Conservation (phyloP, 2,329 filamentous ascomycete species). For the Neurospora sp. region DNA sequence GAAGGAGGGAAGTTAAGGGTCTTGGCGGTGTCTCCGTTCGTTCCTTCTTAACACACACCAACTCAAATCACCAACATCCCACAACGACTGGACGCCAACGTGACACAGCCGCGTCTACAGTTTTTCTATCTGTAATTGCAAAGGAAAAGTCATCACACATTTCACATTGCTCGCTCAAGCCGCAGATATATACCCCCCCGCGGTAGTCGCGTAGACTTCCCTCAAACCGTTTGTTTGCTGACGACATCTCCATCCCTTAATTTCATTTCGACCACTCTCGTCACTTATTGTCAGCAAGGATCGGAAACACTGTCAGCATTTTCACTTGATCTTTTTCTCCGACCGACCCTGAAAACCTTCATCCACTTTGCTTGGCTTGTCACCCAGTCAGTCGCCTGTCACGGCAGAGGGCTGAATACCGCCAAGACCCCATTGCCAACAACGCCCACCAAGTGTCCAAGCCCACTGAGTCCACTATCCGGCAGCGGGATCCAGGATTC, state of each 20-base stretch:
- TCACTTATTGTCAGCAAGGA: background rate
- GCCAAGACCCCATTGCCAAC: background rate
- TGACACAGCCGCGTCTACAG: background rate
- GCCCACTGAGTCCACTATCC: background rate
- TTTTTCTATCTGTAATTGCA: background rate
- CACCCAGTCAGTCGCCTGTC: background rate
- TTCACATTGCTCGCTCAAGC: background rate
- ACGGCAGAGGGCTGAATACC: background rate
- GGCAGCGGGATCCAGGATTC: background rate
- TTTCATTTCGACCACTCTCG: background rate
- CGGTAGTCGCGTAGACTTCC: background rate
- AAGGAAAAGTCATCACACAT: background rate
- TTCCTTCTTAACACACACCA: background rate
- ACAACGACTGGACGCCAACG: background rate
- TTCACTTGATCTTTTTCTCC: background rate
- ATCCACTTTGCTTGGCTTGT: background rate
- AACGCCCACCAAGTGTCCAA: background rate
- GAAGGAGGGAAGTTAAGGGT: background rate
- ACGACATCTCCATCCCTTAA: background rate
- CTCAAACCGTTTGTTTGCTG: background rate
- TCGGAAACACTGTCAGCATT: background rate
- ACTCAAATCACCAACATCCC: background rate
- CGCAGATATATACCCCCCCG: background rate
- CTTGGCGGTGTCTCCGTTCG: background rate
- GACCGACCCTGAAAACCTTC: too few species aligned